These are phyloP conservation scores for Tetrapyrgos nigripes DNA, from an alignment of 1,284 basidiomycete species.

Conservation along the genomic window DNA sequence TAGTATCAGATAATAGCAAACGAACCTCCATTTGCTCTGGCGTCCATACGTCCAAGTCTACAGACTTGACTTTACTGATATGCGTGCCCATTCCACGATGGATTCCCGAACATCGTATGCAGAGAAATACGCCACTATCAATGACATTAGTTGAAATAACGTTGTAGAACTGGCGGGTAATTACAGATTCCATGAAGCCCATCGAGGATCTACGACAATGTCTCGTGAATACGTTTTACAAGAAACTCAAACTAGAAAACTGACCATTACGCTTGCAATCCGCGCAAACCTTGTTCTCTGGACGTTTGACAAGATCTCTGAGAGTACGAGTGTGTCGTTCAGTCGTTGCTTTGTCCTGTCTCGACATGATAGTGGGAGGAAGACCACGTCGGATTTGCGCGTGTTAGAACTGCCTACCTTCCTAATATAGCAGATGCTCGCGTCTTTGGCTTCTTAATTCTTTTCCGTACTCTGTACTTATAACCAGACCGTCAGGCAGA, in stretches of 20 bases:
- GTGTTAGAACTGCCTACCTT: not conserved
- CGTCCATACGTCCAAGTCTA: conserved; percentile 98
- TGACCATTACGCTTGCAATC: conserved; percentile 93
- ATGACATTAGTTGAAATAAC: not conserved
- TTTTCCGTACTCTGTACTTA: too few species aligned
- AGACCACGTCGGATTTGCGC: not conserved
- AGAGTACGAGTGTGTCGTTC: conserved; percentile 80
- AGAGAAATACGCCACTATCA: conserved; percentile 88
- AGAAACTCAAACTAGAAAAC: conserved; percentile 25
- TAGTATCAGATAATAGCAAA: conserved; percentile 16
- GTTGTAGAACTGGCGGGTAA: conserved; percentile 28
- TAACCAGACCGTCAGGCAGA: too few species aligned
- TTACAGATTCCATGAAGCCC: conserved; percentile 98
- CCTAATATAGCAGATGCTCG: not conserved
- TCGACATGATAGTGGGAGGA: conserved; percentile 54
- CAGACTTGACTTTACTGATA: conserved; percentile 96
- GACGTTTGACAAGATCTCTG: conserved; percentile 84
- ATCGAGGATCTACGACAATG: conserved; percentile 81
- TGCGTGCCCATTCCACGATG: conserved; percentile 99
- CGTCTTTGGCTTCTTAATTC: too few species aligned
- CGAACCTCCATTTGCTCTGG: conserved; percentile 95
- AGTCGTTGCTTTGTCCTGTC: conserved; percentile 85
- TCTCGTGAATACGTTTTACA: conserved; percentile 9
- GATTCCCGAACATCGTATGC: conserved; percentile 98
- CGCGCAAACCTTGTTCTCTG: conserved; percentile 94